These are phyloP conservation scores for Eucalyptus erythrocorys DNA, from an alignment of 345 rosid species.

Conservation along the genomic window DNA sequence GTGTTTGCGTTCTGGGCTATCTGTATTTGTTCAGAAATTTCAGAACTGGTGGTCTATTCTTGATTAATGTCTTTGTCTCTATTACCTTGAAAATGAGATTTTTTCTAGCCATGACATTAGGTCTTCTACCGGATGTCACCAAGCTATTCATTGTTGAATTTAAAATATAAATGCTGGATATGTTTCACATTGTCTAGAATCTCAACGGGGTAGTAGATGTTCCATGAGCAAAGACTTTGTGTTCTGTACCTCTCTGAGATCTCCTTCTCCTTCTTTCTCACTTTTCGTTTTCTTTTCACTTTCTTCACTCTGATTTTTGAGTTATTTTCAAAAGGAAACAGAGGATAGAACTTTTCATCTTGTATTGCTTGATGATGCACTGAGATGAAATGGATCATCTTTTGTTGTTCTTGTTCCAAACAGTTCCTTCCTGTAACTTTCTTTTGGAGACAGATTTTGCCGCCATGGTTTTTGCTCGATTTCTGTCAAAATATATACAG, in stretches of 20 bases:
- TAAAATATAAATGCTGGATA: not conserved
- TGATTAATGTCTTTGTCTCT: not conserved
- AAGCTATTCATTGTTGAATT: not conserved
- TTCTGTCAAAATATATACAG: not conserved
- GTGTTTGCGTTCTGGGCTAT: not conserved
- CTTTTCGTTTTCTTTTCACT: not conserved
- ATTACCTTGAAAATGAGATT: not conserved
- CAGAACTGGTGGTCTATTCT: not conserved
- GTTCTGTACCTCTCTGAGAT: not conserved
- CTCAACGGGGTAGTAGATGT: not conserved
- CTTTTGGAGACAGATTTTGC: not conserved
- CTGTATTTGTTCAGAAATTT: too few species aligned
- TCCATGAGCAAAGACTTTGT: not conserved
- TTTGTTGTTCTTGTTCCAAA: not conserved
- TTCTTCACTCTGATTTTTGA: not conserved
- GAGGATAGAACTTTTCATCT: not conserved
- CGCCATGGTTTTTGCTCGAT: not conserved
- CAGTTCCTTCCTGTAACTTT: not conserved
- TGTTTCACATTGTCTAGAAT: not conserved
- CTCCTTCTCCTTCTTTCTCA: not conserved
- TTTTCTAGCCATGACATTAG: not conserved
- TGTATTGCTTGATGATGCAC: not conserved
- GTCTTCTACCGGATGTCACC: not conserved
- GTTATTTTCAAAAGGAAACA: not conserved
- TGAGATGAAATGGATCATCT: not conserved